Evolutionary conservation across 345 rosid genomes (phyloP).

Genomic region (Brassica napus): Da-Ae NC_063445.1:21197501-21198000

Average conservation of each 20-base stretch:
- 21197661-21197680: background rate
- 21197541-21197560: background rate
- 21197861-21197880: too few relatives aligned
- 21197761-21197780: too few relatives aligned
- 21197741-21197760: conserved; percentile 2
- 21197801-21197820: background rate
- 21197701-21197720: background rate
- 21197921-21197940: background rate
- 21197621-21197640: background rate
- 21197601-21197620: too few relatives aligned
- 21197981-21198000: background rate
- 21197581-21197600: background rate
- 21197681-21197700: background rate
- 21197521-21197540: background rate
- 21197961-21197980: background rate
- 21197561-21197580: background rate
- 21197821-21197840: too few relatives aligned
- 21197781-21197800: conserved; percentile 1
- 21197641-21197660: background rate
- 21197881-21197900: too few relatives aligned
- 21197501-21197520: background rate
- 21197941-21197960: background rate
- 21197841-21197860: too few relatives aligned
- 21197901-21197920: background rate
- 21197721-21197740: background rate